Conservation (phyloP, 805 yeast genomes). For the Cyberlindnera saturnus region DNA sequence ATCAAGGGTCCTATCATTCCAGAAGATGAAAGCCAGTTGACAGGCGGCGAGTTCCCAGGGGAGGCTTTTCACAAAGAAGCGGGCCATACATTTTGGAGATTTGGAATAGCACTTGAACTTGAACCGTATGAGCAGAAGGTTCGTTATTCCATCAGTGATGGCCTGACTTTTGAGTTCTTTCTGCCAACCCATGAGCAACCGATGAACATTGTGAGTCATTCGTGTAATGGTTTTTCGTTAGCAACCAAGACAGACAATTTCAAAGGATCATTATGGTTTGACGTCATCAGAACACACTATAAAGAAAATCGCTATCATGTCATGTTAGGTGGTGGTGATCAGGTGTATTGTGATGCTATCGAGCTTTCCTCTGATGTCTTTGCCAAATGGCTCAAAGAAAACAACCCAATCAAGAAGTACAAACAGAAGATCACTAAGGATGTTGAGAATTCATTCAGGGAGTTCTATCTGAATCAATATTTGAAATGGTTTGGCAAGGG, state of each 20-base stretch:
- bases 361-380: constrained; percentile 49
- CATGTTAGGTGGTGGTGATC: constrained; percentile 98
- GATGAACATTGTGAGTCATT: constrained; percentile 77
- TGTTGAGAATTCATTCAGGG: constrained; percentile 48
- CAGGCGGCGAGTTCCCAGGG: constrained; percentile 42
- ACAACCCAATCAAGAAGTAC: constrained; percentile 40
- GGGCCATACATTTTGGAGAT: constrained; percentile 62
- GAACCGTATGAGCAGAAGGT: constrained; percentile 50
- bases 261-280: constrained; percentile 80
- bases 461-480: constrained; percentile 70
- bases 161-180: constrained; percentile 53
- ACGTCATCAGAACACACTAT: constrained; percentile 66
- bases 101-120: constrained; percentile 45
- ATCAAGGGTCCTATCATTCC: constrained; percentile 25
- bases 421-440: constrained; percentile 40
- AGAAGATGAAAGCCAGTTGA: constrained; percentile 6
- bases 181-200: constrained; percentile 59
- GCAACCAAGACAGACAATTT: constrained; percentile 60
- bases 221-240: constrained; percentile 88
- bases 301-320: constrained; percentile 67
- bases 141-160: constrained; percentile 52
- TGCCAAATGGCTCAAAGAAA: constrained; percentile 56
- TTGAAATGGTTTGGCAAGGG: constrained; percentile 89
- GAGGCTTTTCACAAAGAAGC: constrained; percentile 36
- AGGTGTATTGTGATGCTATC: constrained; percentile 81